phyloP scores from a whole-genome alignment of 805 yeast genomes.

The Metschnikowia amazonensis region DNA sequence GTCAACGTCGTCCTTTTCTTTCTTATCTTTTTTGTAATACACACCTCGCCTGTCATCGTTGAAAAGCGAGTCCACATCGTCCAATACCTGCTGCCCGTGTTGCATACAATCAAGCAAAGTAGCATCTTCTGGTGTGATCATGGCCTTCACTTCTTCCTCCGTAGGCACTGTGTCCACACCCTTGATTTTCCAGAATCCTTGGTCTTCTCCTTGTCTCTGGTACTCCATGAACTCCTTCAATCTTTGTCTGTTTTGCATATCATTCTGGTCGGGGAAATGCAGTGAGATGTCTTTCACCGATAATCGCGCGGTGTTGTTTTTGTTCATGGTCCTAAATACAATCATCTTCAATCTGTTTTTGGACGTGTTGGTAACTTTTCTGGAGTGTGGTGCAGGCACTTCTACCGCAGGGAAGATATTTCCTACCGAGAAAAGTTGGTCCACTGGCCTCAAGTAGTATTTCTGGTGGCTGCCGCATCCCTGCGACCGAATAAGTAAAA shows the following conservation, averaged over 20 bases:
- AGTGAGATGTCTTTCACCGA: constrained; percentile 82
- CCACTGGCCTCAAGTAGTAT: constrained; percentile 65
- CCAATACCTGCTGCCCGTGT: constrained; percentile 82
- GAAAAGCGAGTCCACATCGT: constrained; percentile 65
- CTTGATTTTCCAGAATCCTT: constrained; percentile 91
- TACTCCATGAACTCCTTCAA: constrained; percentile 97
- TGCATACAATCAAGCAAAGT: constrained; percentile 87
- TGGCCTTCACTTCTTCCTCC: constrained; percentile 70
- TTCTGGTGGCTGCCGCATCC: constrained; percentile 74
- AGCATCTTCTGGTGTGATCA: constrained; percentile 91
- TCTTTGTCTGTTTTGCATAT: constrained; percentile 94
- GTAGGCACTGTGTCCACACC: constrained; percentile 55
- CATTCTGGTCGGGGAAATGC: constrained; percentile 96
- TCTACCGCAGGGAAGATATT: constrained; percentile 91
- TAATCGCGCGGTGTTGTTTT: constrained; percentile 66
- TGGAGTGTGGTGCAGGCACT: constrained; percentile 95
- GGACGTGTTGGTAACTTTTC: constrained; percentile 90
- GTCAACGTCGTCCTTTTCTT: constrained; percentile 25
- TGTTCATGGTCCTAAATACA: constrained; percentile 81
- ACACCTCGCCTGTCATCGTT: constrained; percentile 29
- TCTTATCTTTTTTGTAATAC: constrained; percentile 26
- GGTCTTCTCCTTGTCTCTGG: constrained; percentile 90
- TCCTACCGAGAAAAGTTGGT: constrained; percentile 81
- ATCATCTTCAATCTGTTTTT: constrained; percentile 91
- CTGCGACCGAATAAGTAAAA: constrained; percentile 71